Conservation (phyloP, 2,329 filamentous ascomycete species). For the Aspergillus nomiae region DNA sequence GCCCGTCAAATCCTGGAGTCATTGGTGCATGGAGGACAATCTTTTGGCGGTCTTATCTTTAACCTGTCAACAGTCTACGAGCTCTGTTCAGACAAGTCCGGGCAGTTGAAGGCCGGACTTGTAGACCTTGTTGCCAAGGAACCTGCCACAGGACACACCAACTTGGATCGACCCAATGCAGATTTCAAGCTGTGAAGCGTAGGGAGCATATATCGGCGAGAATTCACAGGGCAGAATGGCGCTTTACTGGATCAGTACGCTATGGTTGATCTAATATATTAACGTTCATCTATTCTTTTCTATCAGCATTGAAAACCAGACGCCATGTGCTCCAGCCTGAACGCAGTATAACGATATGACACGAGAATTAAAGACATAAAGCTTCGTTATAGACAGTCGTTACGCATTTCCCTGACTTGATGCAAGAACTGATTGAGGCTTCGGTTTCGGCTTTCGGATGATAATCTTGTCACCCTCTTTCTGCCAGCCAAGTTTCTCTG, state of each 20-base stretch:
- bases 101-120: slow-evolving; percentile 68
- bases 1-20: slow-evolving; percentile 68
- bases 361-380: slow-evolving; percentile 2
- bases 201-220: neutral
- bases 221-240: neutral
- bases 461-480: slow-evolving; percentile 71
- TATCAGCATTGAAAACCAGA: slow-evolving; percentile 10
- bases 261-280: neutral
- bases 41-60: slow-evolving; percentile 80
- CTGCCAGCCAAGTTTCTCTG: slow-evolving; percentile 83
- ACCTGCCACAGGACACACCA: slow-evolving; percentile 55
- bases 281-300: neutral
- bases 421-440: slow-evolving; percentile 22
- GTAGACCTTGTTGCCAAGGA: slow-evolving; percentile 68
- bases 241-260: neutral
- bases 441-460: slow-evolving; percentile 62
- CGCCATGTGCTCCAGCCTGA: slow-evolving; percentile 19
- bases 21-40: slow-evolving; percentile 62
- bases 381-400: neutral
- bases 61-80: slow-evolving; percentile 92
- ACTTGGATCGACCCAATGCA: slow-evolving; percentile 70
- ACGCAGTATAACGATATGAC: slow-evolving; percentile 14
- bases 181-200: slow-evolving; percentile 72
- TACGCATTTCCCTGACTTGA: slow-evolving; percentile 19
- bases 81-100: slow-evolving; percentile 77